These are phyloP conservation scores for Clitopilus passeckerianus DNA, from an alignment of 768 basidiomycete genomes.

Conservation along the genomic window DNA sequence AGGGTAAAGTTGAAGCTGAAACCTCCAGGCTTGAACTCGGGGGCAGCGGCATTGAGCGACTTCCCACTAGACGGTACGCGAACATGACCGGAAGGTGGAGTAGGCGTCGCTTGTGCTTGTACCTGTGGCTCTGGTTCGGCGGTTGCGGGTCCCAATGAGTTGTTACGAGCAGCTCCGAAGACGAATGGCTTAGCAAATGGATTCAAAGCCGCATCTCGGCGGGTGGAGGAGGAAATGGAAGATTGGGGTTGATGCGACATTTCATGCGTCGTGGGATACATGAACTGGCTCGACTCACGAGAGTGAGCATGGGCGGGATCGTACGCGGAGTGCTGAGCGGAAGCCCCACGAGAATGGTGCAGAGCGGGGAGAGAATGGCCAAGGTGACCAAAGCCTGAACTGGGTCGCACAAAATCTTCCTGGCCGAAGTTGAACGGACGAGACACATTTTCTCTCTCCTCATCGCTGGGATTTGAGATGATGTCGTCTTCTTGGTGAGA, in stretches of 20 bases:
- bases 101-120: background rate
- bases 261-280: constrained; percentile 16
- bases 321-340: constrained; percentile 54
- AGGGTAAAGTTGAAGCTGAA: constrained; percentile 84
- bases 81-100: constrained; percentile 27
- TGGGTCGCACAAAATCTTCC: constrained; percentile 41
- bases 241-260: constrained; percentile 17
- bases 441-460: constrained; percentile 34
- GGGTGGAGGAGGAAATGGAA: constrained; percentile 12
- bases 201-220: constrained; percentile 47
- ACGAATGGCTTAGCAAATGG: constrained; percentile 83
- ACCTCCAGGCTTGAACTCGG: constrained; percentile 73
- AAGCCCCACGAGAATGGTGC: constrained; percentile 62
- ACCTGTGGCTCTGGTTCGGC: constrained; percentile 6
- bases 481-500: constrained; percentile 45
- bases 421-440: constrained; percentile 38
- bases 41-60: constrained; percentile 74
- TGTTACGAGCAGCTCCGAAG: constrained; percentile 45
- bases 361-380: constrained; percentile 45
- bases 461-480: constrained; percentile 85
- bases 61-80: constrained; percentile 52
- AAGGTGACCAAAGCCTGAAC: constrained; percentile 36
- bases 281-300: constrained; percentile 36
- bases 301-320: constrained; percentile 67
- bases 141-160: constrained; percentile 26